Evolutionary conservation across 2,329 filamentous ascomycete genomes (phyloP).

Genomic region (Sclerotiophoma versabilis): DNA sequence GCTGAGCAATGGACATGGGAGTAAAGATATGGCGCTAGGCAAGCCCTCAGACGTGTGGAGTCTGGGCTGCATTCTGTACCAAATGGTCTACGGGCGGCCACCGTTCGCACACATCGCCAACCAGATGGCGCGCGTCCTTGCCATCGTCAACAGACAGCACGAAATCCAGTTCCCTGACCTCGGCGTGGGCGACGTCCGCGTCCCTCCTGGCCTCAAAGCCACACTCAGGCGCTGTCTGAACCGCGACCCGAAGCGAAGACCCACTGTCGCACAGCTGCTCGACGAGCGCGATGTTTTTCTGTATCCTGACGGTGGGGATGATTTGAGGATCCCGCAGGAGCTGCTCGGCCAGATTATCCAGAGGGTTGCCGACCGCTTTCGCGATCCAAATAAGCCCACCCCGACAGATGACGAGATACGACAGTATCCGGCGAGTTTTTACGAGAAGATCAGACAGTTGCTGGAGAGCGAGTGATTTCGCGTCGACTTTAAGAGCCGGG

Average conservation of each 20-base stretch:
- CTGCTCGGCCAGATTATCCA: conserved; percentile 66
- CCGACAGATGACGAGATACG: conserved; percentile 64
- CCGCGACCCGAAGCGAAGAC: conserved; percentile 63
- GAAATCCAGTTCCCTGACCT: conserved; percentile 73
- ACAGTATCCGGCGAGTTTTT: conserved; percentile 56
- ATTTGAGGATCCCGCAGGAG: conserved; percentile 61
- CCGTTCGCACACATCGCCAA: conserved; percentile 93
- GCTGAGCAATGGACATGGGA: conserved; percentile 44
- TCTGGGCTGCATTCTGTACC: conserved; percentile 93
- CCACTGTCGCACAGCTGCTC: conserved; percentile 65
- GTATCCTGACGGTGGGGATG: conserved; percentile 62
- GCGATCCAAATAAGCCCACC: conserved; percentile 58
- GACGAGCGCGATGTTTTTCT: conserved; percentile 63
- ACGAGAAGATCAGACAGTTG: conserved; percentile 56
- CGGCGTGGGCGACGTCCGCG: conserved; percentile 68
- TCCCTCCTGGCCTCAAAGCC: conserved; percentile 63
- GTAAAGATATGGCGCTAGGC: conserved; percentile 90
- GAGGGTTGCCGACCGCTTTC: conserved; percentile 66
- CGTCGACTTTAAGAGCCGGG: no score
- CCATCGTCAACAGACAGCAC: conserved; percentile 81
- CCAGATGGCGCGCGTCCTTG: conserved; percentile 84
- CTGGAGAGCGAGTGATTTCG: conserved; percentile 37
- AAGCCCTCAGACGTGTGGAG: conserved; percentile 98
- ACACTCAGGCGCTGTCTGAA: conserved; percentile 66
- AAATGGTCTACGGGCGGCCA: conserved; percentile 97